Conservation (phyloP, 352 stramenopile genomes). For the Chrysophaeum taylorii region DNA sequence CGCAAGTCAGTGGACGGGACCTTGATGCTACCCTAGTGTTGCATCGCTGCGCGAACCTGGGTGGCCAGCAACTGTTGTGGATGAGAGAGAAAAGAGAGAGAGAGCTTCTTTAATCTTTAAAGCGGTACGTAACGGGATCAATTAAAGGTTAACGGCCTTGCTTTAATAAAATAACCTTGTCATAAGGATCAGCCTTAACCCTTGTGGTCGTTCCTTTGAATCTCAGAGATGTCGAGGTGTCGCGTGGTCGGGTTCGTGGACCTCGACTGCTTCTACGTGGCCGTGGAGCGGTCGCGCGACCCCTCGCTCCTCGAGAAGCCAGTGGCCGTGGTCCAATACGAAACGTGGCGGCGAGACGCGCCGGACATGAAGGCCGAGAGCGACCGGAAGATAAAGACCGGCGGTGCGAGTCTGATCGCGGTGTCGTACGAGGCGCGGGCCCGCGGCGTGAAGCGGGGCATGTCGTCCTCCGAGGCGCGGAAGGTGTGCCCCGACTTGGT, state of each 20-base stretch:
- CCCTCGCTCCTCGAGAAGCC: not conserved
- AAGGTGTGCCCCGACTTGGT: conserved; percentile 19
- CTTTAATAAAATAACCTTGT: too few species aligned
- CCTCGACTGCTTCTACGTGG: conserved; percentile 13
- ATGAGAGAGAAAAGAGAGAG: too few species aligned
- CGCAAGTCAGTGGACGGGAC: too few species aligned
- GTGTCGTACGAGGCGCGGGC: conserved; percentile 27
- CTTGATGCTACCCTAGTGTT: too few species aligned
- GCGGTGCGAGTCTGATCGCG: conserved; percentile 5
- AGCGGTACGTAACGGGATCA: too few species aligned
- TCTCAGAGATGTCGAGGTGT: too few species aligned
- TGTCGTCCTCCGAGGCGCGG: conserved; percentile 20
- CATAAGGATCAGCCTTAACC: too few species aligned
- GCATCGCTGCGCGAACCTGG: too few species aligned
- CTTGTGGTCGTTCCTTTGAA: too few species aligned
- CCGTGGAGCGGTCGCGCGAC: conserved; percentile 1
- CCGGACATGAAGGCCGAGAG: not conserved
- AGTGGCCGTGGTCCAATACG: not conserved
- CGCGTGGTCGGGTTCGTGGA: conserved; percentile 9
- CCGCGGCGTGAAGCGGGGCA: conserved; percentile 21
- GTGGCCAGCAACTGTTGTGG: too few species aligned
- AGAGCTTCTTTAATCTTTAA: too few species aligned
- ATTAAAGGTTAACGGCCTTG: too few species aligned
- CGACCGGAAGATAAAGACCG: not conserved
- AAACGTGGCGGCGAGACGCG: not conserved